A percentile compares a stretch with the other conserved stretches of the same genome.
Conservation (phyloP, 106 monocot genomes). For the Allium sativum region DNA sequence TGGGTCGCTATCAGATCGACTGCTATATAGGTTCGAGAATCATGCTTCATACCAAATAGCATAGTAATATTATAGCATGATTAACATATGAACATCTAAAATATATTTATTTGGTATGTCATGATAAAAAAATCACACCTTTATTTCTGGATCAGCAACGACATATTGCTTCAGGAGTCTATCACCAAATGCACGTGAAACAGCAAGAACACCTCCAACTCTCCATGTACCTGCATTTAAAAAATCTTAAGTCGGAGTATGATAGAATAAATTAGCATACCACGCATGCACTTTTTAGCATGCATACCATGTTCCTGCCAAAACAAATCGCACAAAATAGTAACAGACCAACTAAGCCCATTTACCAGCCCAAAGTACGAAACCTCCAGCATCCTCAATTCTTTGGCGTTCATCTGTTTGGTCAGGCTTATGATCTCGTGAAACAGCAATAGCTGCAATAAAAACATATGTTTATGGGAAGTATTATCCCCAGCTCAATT, state of each 20-base stretch:
- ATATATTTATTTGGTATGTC: too few species aligned
- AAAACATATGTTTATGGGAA: background rate
- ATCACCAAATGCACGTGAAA: conserved; percentile 78
- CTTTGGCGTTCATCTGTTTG: conserved; percentile 56
- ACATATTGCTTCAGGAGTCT: conserved; percentile 61
- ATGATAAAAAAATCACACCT: conserved; percentile 15
- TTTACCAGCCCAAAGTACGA: conserved; percentile 75
- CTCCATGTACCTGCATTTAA: conserved; percentile 53
- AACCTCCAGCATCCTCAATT: conserved; percentile 71
- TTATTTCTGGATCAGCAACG: conserved; percentile 70
- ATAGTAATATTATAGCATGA: too few species aligned
- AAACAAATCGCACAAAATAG: too few species aligned
- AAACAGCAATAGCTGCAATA: conserved; percentile 57
- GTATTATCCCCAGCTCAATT: background rate
- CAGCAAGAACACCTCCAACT: conserved; percentile 71
- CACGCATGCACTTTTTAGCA: too few species aligned
- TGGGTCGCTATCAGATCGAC: too few species aligned
- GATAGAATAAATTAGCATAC: too few species aligned
- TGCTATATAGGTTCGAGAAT: too few species aligned
- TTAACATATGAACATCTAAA: too few species aligned
- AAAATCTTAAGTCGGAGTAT: background rate
- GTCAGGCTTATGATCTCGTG: conserved; percentile 71
- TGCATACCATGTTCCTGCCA: too few species aligned
- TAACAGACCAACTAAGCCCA: background rate
- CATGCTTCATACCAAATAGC: too few species aligned